Conservation (phyloP, 1,284 basidiomycete species). For the Neonothopanus nambi region DNA sequence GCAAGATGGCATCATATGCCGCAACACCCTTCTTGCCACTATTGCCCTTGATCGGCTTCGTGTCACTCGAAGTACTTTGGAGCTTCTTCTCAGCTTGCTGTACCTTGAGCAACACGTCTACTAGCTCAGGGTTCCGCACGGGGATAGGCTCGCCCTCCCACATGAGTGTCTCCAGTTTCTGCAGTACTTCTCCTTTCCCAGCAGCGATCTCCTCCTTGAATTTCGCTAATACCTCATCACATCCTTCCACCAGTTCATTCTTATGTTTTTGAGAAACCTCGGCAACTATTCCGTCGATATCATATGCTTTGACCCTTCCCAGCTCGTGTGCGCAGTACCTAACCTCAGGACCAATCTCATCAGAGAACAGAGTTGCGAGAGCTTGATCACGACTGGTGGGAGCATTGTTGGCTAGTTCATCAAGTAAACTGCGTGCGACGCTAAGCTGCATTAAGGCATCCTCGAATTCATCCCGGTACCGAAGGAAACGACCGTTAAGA, state of each 20-base stretch:
- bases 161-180: slow-evolving; percentile 55
- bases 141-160: slow-evolving; percentile 89
- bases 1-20: slow-evolving; percentile 82
- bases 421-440: slow-evolving; percentile 78
- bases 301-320: slow-evolving; percentile 73
- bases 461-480: slow-evolving; percentile 76
- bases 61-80: slow-evolving; percentile 36
- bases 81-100: slow-evolving; percentile 74
- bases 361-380: slow-evolving; percentile 49
- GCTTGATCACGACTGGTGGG: slow-evolving; percentile 89
- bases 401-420: slow-evolving; percentile 67
- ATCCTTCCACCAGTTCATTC: slow-evolving; percentile 64
- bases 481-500: slow-evolving; percentile 73
- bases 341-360: slow-evolving; percentile 74
- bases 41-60: slow-evolving; percentile 39
- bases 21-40: slow-evolving; percentile 72
- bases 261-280: slow-evolving; percentile 67
- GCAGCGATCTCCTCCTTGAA: slow-evolving; percentile 47
- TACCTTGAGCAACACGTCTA: slow-evolving; percentile 83
- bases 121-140: slow-evolving; percentile 88
- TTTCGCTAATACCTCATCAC: slow-evolving; percentile 55
- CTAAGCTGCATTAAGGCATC: slow-evolving; percentile 77
- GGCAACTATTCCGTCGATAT: slow-evolving; percentile 79
- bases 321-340: slow-evolving; percentile 92
- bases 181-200: slow-evolving; percentile 45